Conservation (phyloP, 139 green algal genomes). For the Tetradesmus lagerheimii region DNA sequence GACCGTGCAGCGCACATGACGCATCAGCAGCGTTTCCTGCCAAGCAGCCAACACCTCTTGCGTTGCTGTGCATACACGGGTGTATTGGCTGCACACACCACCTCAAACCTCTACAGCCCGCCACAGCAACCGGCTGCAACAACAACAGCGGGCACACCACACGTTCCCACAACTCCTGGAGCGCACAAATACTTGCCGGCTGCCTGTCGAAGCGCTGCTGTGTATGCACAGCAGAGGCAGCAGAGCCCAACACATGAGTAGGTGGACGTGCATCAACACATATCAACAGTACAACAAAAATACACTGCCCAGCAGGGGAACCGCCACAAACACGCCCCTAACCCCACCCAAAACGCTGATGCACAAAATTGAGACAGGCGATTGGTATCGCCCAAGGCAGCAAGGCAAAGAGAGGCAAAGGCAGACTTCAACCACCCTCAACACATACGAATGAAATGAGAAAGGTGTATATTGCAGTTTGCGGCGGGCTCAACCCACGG, state of each 20-base stretch:
- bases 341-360: not conserved
- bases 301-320: not conserved
- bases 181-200: not conserved
- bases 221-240: not conserved
- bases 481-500: not conserved
- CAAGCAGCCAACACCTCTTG: no score
- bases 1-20: no score
- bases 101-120: no score
- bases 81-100: no score
- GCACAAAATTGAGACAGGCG: conserved; percentile 1
- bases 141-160: not conserved
- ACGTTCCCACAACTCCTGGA: not conserved
- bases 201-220: not conserved
- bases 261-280: not conserved
- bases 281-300: not conserved
- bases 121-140: not conserved
- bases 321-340: not conserved
- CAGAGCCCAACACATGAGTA: not conserved
- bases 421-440: not conserved
- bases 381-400: not conserved
- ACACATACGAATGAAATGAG: not conserved
- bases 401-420: not conserved
- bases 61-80: no score
- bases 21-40: no score
- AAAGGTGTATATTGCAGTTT: not conserved